Base-by-base conservation (phyloP, 2,329 filamentous ascomycete genomes). In the Dothidotthia symphoricarpi region DNA sequence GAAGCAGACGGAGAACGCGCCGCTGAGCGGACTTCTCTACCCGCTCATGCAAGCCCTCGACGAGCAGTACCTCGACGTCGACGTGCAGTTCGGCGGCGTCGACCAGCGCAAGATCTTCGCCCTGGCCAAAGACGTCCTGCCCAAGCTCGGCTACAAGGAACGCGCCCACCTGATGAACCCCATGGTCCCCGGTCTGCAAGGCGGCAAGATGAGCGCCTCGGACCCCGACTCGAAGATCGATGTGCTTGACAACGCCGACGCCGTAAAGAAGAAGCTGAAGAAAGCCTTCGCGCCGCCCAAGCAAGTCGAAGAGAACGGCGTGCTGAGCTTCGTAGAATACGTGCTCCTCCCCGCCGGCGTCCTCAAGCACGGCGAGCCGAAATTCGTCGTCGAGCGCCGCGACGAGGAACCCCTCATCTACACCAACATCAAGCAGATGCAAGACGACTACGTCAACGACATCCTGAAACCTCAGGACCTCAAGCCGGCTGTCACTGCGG, bases 31-130 rank as follows among this genome's bases (percentile, higher is more conserved):
- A 1, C 75, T 91, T 10, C 77, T 91, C 45, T 94, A 94, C 73
- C 87, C 88, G 1, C 75, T 94, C 31, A 83, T 98, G 69, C 93
- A 97, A 69, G 86, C 86, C 1, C 73, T 97, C 31, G 91, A 97
- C 60, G 91, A 97, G 71, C 78, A 69, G 48, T 67, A 96, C 73
- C 75, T 98, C 3, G 82, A 82, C 40, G 87, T 90, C 3, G 91
- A 98, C 65, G 85, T 80, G 2, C 88, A 98, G 61, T 90, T 96
- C 46, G 90, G 90, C 39, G 64, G 57, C 24, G 65, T 77, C 17
- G 91, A 96, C 58, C 90, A 95, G 71, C 74, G 89, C 43, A 96
- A 95, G 70, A 82, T 95, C 46, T 95, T 95, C 64, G 83, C 83
- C 0, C 80, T 89, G 3, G 89, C 91, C 4, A 85, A 85, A 49